Base-by-base conservation (phyloP, 73 alveolate genomes). In the Tetrahymena thermophila region DNA sequence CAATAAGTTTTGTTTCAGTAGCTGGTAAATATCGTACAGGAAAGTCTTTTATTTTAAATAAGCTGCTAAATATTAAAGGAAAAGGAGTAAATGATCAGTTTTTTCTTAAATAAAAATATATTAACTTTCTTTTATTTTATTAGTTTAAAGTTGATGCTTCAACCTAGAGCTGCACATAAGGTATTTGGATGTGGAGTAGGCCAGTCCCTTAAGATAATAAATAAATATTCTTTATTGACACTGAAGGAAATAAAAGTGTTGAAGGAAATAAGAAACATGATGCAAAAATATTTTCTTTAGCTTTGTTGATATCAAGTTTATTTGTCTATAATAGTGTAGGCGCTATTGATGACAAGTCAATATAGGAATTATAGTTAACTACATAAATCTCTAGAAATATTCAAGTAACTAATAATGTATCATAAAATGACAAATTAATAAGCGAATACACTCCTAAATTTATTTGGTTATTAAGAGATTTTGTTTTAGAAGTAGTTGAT, bases 21-120 rank as follows among this genome's bases (percentile, higher is more conserved):
- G 99, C 99, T 58, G 99, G 99, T 21, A 98, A 98, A 95, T 97
- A 98, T 58, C 97, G 99, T 93, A 98, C 99, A 85, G 99, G 99
- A 1, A 99, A 99, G 94, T 96, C 99, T 94, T 98, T 98, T 94
- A 95, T 98, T 34, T 96, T 99, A 95, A 99, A 99, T 96, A 96
- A 98, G 94, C 94, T 99, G 15, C 95, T 98, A 85, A 96, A 97
- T 96, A 96, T 98, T 96, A 50, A 85, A 40, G 97, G 97, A 21
- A 97, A 94, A 40, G 98, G 98, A 43, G 99, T 96, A 96, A 98
- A 98, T 93, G 4, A 71, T 19, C 21, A 19, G 10, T 23, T n/a
- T 28, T 19, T 19, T 10, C 1, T 71, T 28, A 42, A 71, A 4
- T 28, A 11, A 71, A 71, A 71, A 71, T 71, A n/a, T 19, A 9